A percentile compares a stretch with the other conserved stretches of the same genome.
Evolutionary conservation across 805 yeast genomes (phyloP).

Genomic region (Yamadazyma phyllophila): DNA sequence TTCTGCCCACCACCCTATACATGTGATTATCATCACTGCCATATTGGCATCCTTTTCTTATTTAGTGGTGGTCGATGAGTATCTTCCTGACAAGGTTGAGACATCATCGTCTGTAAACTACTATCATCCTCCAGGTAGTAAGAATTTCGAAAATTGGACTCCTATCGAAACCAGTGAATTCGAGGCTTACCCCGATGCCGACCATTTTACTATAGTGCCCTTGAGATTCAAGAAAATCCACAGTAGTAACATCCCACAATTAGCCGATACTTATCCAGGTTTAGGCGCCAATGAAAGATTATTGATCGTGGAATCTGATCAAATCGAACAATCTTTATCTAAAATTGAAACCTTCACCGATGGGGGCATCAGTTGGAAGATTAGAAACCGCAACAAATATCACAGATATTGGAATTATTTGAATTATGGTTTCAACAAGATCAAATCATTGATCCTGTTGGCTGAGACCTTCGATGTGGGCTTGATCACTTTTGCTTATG

Average conservation of each 20-base stretch:
- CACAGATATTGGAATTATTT: conserved; percentile 56
- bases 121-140: conserved; percentile 37
- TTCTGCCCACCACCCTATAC: conserved; percentile 84
- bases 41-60: conserved; percentile 79
- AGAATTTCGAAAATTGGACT: conserved; percentile 46
- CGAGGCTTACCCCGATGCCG: conserved; percentile 37
- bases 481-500: conserved; percentile 74
- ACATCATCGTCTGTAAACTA: conserved; percentile 19
- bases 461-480: conserved; percentile 87
- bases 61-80: conserved; percentile 68
- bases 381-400: conserved; percentile 54
- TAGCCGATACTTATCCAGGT: conserved; percentile 39
- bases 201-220: conserved; percentile 52
- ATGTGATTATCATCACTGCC: conserved; percentile 69
- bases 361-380: conserved; percentile 58
- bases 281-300: conserved; percentile 43
- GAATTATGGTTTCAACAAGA: conserved; percentile 35
- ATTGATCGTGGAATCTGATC: conserved; percentile 33
- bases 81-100: conserved; percentile 46
- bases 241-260: conserved; percentile 38
- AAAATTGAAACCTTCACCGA: conserved; percentile 24
- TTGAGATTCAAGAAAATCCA: conserved; percentile 52
- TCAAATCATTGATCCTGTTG: conserved; percentile 50
- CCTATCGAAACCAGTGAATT: conserved; percentile 40
- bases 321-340: conserved; percentile 22